These are phyloP conservation scores for Monosporozyma solicola DNA, from an alignment of 805 yeast genomes.

Conservation along the genomic window DNA sequence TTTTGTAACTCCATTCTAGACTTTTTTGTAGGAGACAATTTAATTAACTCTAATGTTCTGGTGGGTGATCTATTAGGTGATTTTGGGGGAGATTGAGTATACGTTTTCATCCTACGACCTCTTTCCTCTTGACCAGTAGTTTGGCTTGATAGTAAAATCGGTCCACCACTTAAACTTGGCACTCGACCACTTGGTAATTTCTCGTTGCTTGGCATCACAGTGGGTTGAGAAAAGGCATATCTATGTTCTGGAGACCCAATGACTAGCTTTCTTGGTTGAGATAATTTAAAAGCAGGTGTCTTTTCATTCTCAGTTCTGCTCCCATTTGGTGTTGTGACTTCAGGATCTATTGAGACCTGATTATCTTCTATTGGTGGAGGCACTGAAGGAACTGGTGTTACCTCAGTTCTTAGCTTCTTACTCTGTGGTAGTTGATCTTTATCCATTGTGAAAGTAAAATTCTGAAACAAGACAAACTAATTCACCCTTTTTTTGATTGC, in stretches of 20 bases:
- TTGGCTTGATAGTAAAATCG: constrained; percentile 29
- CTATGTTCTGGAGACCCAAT: constrained; percentile 16
- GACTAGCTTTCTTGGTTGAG: constrained; percentile 21
- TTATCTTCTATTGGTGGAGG: not conserved
- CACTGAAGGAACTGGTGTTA: not conserved
- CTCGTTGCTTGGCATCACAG: constrained; percentile 4
- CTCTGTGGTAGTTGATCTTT: not conserved
- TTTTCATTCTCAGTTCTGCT: not conserved
- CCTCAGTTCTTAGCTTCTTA: constrained; percentile 1
- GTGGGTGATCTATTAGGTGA: constrained; percentile 13
- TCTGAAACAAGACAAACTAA: too few species aligned
- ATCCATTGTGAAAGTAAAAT: not conserved
- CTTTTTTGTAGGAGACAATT: constrained; percentile 34
- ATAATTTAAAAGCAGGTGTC: constrained; percentile 7
- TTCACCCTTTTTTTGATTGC: too few species aligned
- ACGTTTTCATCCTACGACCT: constrained; percentile 27
- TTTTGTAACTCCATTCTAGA: constrained; percentile 27
- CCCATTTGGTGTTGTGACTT: not conserved
- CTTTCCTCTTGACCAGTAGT: constrained; percentile 17
- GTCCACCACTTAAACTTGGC: constrained; percentile 18
- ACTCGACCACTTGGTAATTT: constrained; percentile 1
- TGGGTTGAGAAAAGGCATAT: constrained; percentile 20
- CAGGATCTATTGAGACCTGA: not conserved
- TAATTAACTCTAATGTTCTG: constrained; percentile 33
- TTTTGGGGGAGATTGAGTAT: constrained; percentile 25